Conservation (phyloP, 345 rosid genomes). For the Citrus sp. region DNA sequence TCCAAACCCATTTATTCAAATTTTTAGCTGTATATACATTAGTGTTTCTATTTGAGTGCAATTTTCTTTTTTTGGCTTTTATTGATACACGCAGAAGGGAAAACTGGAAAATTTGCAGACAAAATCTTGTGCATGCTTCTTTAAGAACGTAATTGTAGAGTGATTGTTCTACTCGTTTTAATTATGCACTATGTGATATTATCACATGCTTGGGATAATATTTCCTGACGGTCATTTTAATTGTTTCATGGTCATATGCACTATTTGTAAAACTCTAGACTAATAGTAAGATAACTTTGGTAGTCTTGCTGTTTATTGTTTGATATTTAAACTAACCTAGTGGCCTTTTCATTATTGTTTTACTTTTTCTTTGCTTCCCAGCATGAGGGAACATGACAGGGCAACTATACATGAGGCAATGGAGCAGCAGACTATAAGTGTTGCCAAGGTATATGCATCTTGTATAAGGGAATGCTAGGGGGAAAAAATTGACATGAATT, state of each 20-base stretch:
- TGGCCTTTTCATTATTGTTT: background rate
- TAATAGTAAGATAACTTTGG: background rate
- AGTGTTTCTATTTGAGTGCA: background rate
- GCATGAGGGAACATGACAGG: constrained; percentile 98
- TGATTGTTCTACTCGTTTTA: too few relatives aligned
- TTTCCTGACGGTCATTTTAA: background rate
- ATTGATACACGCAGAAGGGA: background rate
- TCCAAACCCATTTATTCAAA: background rate
- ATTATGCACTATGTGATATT: too few relatives aligned
- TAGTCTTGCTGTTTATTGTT: background rate
- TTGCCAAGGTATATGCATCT: constrained; percentile 69
- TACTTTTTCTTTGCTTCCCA: constrained; percentile 23
- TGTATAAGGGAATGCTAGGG: too few relatives aligned
- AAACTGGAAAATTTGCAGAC: background rate
- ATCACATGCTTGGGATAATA: background rate
- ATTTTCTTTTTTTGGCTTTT: background rate
- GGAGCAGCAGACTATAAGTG: constrained; percentile 99
- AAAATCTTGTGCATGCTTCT: background rate
- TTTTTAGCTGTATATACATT: background rate
- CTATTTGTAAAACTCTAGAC: background rate
- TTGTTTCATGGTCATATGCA: background rate
- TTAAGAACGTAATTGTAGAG: too few relatives aligned
- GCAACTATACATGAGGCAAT: constrained; percentile 98
- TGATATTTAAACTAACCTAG: background rate
- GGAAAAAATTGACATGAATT: background rate